phyloP scores from a whole-genome alignment of 768 basidiomycete genomes.

The Mycena polygramma region DNA sequence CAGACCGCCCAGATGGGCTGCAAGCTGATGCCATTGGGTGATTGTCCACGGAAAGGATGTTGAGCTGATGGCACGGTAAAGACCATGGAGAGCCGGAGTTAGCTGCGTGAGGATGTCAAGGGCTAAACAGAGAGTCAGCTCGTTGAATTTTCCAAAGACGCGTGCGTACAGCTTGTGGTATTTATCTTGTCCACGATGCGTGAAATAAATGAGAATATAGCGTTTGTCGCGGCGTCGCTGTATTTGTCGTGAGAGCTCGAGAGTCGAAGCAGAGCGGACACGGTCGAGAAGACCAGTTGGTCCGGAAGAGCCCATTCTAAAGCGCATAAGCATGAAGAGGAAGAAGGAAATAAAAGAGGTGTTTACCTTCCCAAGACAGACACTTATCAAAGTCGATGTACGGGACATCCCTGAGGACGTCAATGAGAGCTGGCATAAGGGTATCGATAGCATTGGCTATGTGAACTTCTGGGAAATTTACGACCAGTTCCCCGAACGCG shows the following conservation, averaged over 20 bases:
- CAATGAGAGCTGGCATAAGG: slow-evolving; percentile 71
- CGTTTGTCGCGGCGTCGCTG: slow-evolving; percentile 62
- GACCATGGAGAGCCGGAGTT: slow-evolving; percentile 86
- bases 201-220: slow-evolving; percentile 73
- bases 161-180: slow-evolving; percentile 64
- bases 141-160: slow-evolving; percentile 7
- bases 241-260: slow-evolving; percentile 67
- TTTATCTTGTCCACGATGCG: slow-evolving; percentile 69
- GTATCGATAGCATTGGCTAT: slow-evolving; percentile 64
- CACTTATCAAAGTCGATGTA: slow-evolving; percentile 83
- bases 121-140: slow-evolving; percentile 55
- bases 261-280: slow-evolving; percentile 80
- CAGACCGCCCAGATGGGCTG: slow-evolving; percentile 67
- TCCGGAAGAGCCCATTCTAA: slow-evolving; percentile 92
- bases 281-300: slow-evolving; percentile 83
- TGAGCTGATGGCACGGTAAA: slow-evolving; percentile 88
- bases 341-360: background rate
- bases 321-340: slow-evolving; percentile 7
- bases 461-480: slow-evolving; percentile 70
- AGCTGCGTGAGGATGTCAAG: slow-evolving; percentile 80
- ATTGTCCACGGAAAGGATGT: slow-evolving; percentile 82
- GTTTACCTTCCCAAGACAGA: slow-evolving; percentile 83
- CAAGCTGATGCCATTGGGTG: slow-evolving; percentile 72
- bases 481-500: slow-evolving; percentile 84
- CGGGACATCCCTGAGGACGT: slow-evolving; percentile 79